Evolutionary conservation across 2,329 filamentous ascomycete genomes (phyloP).

Genomic region (Sporothrix humicola): DNA sequence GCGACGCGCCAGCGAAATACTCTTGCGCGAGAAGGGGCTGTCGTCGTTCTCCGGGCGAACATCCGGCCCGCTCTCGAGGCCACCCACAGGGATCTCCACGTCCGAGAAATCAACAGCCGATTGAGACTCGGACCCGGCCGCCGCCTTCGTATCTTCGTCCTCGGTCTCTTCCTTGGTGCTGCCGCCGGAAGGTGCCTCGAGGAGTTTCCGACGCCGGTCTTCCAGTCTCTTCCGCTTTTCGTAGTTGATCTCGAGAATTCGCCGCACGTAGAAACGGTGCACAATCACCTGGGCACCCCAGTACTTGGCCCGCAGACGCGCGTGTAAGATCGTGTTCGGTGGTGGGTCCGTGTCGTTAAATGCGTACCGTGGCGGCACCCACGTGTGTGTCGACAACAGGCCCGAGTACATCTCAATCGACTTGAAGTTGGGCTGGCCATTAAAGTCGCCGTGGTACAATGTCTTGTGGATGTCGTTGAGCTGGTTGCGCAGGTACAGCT

Average conservation of each 20-base stretch:
- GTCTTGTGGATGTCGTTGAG: conserved; percentile 67
- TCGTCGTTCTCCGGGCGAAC: too few species aligned
- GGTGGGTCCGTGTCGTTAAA: conserved; percentile 69
- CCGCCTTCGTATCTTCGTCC: background rate
- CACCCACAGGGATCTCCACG: background rate
- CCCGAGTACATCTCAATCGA: conserved; percentile 53
- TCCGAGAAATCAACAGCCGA: background rate
- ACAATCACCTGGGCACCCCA: conserved; percentile 92
- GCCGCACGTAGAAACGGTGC: conserved; percentile 74
- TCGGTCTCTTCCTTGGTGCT: background rate
- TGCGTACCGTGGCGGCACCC: conserved; percentile 57
- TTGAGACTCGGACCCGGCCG: background rate
- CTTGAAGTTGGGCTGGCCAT: conserved; percentile 45
- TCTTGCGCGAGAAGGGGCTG: conserved; percentile 48
- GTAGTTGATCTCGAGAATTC: conserved; percentile 59
- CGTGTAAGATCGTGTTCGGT: conserved; percentile 76
- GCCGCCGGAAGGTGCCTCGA: conserved; percentile 16
- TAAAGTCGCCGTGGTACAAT: conserved; percentile 52
- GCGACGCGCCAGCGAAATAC: conserved; percentile 61
- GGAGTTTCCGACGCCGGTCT: conserved; percentile 35
- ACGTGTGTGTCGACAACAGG: conserved; percentile 44
- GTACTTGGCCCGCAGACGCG: conserved; percentile 88
- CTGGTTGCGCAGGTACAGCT: conserved; percentile 68
- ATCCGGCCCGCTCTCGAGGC: background rate
- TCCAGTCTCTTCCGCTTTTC: conserved; percentile 33